phyloP scores from a whole-genome alignment of 495 filamentous ascomycete genomes.

The Platismatia glauca region DNA sequence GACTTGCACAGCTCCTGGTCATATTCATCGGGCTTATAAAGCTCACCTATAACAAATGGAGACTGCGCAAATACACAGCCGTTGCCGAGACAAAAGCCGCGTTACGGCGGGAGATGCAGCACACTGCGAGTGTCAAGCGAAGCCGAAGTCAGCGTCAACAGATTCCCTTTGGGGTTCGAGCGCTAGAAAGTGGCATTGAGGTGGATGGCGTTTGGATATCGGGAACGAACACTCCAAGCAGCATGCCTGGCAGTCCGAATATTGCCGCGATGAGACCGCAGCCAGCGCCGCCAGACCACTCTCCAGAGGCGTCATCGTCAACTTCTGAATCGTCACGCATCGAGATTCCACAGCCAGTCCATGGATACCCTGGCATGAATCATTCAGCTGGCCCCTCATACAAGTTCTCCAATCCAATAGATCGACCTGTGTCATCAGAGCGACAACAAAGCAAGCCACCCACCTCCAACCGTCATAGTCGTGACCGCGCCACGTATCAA shows the following conservation, averaged over 20 bases:
- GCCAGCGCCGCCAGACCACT: neutral
- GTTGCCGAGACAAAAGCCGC: conserved; percentile 56
- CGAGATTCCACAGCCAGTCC: conserved; percentile 19
- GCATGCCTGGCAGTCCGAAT: conserved; percentile 24
- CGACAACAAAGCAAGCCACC: conserved; percentile 6
- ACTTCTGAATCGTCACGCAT: conserved; percentile 15
- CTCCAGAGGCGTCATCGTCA: conserved; percentile 8
- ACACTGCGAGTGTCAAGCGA: conserved; percentile 30
- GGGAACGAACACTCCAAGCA: conserved; percentile 47
- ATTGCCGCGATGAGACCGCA: conserved; percentile 15
- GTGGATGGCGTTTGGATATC: conserved; percentile 89
- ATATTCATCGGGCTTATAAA: conserved; percentile 38
- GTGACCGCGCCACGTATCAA: conserved; percentile 24
- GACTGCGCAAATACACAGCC: conserved; percentile 53
- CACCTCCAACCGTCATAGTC: conserved; percentile 10
- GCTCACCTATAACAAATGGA: conserved; percentile 51
- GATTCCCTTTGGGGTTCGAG: conserved; percentile 82
- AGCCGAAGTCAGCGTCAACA: conserved; percentile 48
- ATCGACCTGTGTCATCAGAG: conserved; percentile 9
- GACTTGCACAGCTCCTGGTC: conserved; percentile 38
- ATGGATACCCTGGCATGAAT: conserved; percentile 21
- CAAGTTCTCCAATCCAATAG: conserved; percentile 14
- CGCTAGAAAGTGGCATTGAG: conserved; percentile 76
- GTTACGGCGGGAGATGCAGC: conserved; percentile 38
- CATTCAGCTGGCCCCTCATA: conserved; percentile 19